Base-by-base conservation (phyloP, 345 rosid genomes). In the Noccaea caerulescens region DNA sequence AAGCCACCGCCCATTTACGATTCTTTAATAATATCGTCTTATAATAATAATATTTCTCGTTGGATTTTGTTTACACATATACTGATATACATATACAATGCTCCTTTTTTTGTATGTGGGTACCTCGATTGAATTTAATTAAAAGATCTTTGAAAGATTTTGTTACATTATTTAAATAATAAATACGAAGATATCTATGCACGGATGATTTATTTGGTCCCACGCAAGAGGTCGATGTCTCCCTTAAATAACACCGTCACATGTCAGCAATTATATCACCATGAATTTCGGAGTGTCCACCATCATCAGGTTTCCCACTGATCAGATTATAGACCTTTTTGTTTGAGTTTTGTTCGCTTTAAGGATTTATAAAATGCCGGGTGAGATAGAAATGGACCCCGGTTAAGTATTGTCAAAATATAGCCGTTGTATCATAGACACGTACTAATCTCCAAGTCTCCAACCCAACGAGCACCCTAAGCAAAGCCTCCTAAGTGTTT, bases 1-100 rank as follows among this genome's bases (percentile, higher is more conserved):
- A 74, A 59, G 69, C 68, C 78, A 75, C 78, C 78, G 78, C 20
- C 78, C 78, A 68, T 68, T 43, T 60, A 59, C 63, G 30, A 9
- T 58, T 58, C 52, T 57, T 58, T 66, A 60, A 71, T 16, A 66
- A 33, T 36, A n/a, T 68, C 43, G 44, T 54, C 20, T 55, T 43
- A 30, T 58, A 5, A 5, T 62, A 41, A 20, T 14, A 32, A 25
- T 37, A 25, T 42, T 23, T 14, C 16, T 75, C 12, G 32, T 63
- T 54, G 56, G 57, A 36, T 34, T 53, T 58, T 74, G 60, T 66
- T 43, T 59, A 20, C 23, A 20, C 23, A 20, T 20, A 20, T 20
- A 1, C 23, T 16, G 18, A 20, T 20, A 20, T 20, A 51, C 46
- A 49, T 10, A 47, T 72, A 44, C 51, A 45, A 16, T 55, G 43